Conservation (phyloP, 2,329 filamentous ascomycete species). For the Aspergillus sp. region DNA sequence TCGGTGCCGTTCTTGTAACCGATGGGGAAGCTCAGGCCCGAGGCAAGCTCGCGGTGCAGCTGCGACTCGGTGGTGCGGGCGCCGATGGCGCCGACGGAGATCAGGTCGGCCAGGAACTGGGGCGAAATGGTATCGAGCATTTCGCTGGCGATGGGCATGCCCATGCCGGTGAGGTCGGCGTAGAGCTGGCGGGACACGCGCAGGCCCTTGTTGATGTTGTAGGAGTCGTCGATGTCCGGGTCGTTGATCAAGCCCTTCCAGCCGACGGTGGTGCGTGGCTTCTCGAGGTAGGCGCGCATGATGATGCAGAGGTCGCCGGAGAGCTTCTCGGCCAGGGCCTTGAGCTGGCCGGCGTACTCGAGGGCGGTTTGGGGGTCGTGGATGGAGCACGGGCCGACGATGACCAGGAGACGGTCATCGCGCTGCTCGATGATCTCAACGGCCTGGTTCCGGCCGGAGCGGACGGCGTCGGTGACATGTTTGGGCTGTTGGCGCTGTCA, state of each 20-base stretch:
- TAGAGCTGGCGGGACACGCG: slow-evolving; percentile 89
- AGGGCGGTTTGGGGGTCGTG: slow-evolving; percentile 83
- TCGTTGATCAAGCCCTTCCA: slow-evolving; percentile 99
- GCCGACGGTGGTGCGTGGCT: slow-evolving; percentile 93
- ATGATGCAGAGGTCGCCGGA: slow-evolving; percentile 78
- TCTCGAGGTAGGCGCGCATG: slow-evolving; percentile 98
- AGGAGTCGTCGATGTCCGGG: slow-evolving; percentile 92
- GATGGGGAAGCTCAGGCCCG: slow-evolving; percentile 90
- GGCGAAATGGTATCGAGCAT: slow-evolving; percentile 99
- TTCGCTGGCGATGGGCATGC: slow-evolving; percentile 93
- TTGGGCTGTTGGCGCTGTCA: slow-evolving; percentile 22
- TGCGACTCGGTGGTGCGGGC: slow-evolving; percentile 95
- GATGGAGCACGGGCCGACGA: slow-evolving; percentile 93
- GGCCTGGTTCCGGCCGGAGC: slow-evolving; percentile 44
- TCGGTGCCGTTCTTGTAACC: slow-evolving; percentile 99
- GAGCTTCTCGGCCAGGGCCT: slow-evolving; percentile 68
- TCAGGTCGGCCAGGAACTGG: slow-evolving; percentile 92
- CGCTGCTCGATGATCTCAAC: slow-evolving; percentile 64
- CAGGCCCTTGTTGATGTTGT: slow-evolving; percentile 98
- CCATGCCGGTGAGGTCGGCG: slow-evolving; percentile 72
- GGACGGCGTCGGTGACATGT: slow-evolving; percentile 33
- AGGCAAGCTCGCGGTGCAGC: slow-evolving; percentile 89
- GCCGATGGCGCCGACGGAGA: slow-evolving; percentile 90
- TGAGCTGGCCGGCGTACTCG: slow-evolving; percentile 76
- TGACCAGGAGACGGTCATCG: slow-evolving; percentile 81